Percentiles rank a stretch among this genome's conserved stretches.
Evolutionary conservation across 2,329 filamentous ascomycete genomes (phyloP).

Genomic region (Whalleya microplaca): DNA sequence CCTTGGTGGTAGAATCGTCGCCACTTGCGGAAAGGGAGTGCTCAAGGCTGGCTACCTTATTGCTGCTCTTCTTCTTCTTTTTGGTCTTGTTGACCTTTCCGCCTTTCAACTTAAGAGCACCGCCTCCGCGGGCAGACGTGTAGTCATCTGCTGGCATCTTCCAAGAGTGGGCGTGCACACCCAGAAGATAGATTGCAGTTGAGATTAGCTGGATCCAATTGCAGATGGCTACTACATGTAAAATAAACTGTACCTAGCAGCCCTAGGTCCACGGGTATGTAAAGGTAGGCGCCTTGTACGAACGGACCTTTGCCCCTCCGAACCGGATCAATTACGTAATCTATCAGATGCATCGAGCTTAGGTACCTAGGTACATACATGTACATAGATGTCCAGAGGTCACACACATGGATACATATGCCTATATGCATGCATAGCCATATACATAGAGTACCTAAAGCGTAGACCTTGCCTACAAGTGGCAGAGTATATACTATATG

Average conservation of each 20-base stretch:
- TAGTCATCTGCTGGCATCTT: constrained; percentile 78
- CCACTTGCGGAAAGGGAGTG: constrained; percentile 46
- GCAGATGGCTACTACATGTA: not conserved
- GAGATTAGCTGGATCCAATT: not conserved
- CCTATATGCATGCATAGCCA: no score
- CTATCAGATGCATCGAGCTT: no score
- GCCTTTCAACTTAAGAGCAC: constrained; percentile 86
- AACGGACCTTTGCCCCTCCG: no score
- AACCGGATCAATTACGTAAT: no score
- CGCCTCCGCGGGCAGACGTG: constrained; percentile 64
- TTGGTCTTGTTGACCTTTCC: constrained; percentile 65
- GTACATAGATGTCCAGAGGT: no score
- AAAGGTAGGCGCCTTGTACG: no score
- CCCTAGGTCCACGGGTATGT: no score
- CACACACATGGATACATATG: no score
- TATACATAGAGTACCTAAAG: no score
- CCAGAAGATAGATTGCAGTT: not conserved
- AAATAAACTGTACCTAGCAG: not conserved
- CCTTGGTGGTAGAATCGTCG: constrained; percentile 43
- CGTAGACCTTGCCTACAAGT: no score
- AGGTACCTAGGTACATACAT: no score
- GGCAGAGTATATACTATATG: no score
- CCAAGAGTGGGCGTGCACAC: constrained; percentile 1
- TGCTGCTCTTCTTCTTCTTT: constrained; percentile 60
- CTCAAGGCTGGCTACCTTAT: constrained; percentile 43